Evolutionary conservation across 345 rosid genomes (phyloP), one percentile per base, ranked within the genome.

Genomic region (Nasturtium officinale): DNA sequence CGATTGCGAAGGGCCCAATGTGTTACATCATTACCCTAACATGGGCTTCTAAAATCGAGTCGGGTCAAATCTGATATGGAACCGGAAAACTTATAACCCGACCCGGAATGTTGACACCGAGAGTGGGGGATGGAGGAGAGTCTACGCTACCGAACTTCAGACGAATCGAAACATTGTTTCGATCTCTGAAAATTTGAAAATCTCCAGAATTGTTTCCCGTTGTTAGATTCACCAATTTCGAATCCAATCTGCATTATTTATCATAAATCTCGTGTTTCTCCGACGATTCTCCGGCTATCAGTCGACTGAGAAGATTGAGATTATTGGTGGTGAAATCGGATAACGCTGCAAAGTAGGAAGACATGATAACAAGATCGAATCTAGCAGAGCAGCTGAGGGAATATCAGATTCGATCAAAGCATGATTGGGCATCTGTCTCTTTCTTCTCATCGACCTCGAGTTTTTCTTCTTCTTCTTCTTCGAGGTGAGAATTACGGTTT

Each of bases 321-420:
- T 60, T 30, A 51, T 56, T 38, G 53, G 74, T 35, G 56, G 7
- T 51, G 64, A 63, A 43, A 52, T 52, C 69, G 35, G n/a, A 57
- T 9, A 66, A 43, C 20, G 71, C 5, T 38, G 63, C 46, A 2
- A 15, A 61, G 77, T 65, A 33, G 63, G 47, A 47, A 38, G 82
- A 76, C 77, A 95, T 95, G 99, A 95, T 95, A 75, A 95, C 98
- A 63, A 83, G 99, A 77, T 95, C 99, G 73, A 91, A 95, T 78
- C 82, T 95, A 72, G 97, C 89, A 28, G 98, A 95, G 82, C 98
- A 91, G 78, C 83, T 95, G 80, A 85, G 98, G 33, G 99, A 95
- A 84, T 91, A 95, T 43, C 97, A 95, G 90, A 90, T 87, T 83
- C 89, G 97, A 78, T 95, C 99, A 50, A 95, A 89, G 76, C 91